Conservation (phyloP, 2,329 filamentous ascomycete genomes). For the Claviceps purpurea region DNA sequence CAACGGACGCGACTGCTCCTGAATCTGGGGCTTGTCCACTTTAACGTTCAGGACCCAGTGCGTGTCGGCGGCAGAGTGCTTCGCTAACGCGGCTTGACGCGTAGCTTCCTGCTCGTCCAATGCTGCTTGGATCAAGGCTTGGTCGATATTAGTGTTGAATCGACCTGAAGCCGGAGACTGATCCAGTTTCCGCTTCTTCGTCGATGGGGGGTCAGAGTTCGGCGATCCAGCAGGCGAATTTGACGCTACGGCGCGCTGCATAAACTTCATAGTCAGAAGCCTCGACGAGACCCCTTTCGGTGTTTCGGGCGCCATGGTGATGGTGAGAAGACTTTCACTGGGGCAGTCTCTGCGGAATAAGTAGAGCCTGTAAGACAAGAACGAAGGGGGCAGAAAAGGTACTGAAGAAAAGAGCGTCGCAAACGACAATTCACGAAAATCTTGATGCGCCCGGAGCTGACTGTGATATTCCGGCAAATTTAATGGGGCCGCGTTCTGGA, state of each 20-base stretch:
- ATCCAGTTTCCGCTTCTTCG: constrained; percentile 50
- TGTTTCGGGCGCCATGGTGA: constrained; percentile 34
- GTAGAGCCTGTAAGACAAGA: too few species aligned
- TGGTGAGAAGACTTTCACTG: too few species aligned
- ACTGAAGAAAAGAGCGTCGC: background rate
- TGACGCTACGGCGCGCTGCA: constrained; percentile 72
- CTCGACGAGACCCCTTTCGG: constrained; percentile 68
- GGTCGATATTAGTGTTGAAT: constrained; percentile 32
- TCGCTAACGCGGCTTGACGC: constrained; percentile 46
- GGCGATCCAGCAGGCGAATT: constrained; percentile 31
- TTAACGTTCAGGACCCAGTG: constrained; percentile 58
- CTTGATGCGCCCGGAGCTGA: background rate
- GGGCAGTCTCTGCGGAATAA: too few species aligned
- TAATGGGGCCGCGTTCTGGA: background rate
- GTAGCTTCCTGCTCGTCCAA: constrained; percentile 54
- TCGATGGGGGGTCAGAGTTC: constrained; percentile 34
- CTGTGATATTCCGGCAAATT: background rate
- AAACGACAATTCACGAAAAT: background rate
- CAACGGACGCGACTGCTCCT: constrained; percentile 24
- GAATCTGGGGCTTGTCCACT: constrained; percentile 12
- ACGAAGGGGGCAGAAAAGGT: background rate
- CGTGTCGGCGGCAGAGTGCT: constrained; percentile 53
- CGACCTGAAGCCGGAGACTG: constrained; percentile 23
- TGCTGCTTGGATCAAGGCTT: constrained; percentile 47
- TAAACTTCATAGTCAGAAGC: constrained; percentile 92